Conservation (phyloP, 192 early-diverging fungal species). For the Linnemannia exigua region DNA sequence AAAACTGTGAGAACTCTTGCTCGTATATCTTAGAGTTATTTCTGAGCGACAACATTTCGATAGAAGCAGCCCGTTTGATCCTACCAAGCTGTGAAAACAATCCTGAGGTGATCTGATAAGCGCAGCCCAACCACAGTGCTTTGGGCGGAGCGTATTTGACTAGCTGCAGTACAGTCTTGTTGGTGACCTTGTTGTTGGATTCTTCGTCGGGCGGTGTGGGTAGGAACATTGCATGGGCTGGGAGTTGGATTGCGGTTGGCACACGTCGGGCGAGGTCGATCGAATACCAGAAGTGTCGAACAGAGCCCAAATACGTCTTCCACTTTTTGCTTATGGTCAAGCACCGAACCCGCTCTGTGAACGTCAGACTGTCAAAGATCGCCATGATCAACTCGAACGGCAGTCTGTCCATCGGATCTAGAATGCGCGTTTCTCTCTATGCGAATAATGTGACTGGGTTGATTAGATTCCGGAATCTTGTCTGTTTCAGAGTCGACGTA, state of each 20-base stretch:
- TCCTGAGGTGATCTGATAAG: constrained; percentile 15
- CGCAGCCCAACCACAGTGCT: constrained; percentile 29
- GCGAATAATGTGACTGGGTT: neutral
- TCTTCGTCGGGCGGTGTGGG: constrained; percentile 20
- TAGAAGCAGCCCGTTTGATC: constrained; percentile 20
- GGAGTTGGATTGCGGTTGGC: neutral
- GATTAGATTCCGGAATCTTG: neutral
- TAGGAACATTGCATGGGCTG: constrained; percentile 14
- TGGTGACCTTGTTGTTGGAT: constrained; percentile 41
- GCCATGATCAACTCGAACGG: constrained; percentile 39
- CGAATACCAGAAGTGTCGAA: constrained; percentile 37
- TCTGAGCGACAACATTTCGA: constrained; percentile 29
- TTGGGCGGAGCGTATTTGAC: constrained; percentile 34
- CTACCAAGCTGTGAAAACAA: constrained; percentile 26
- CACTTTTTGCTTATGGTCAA: constrained; percentile 45
- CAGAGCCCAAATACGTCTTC: constrained; percentile 30
- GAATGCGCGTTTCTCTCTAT: constrained; percentile 29
- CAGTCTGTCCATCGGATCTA: constrained; percentile 48
- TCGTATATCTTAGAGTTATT: constrained; percentile 32
- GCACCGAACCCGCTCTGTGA: constrained; percentile 37
- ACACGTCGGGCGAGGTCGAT: constrained; percentile 28
- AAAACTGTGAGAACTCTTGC: constrained; percentile 39
- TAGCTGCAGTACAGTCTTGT: constrained; percentile 32
- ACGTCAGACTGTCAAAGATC: constrained; percentile 30
- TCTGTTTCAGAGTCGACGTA: neutral